phyloP scores from a whole-genome alignment of 306 rosid genomes.

The Quercus bicolor region DNA sequence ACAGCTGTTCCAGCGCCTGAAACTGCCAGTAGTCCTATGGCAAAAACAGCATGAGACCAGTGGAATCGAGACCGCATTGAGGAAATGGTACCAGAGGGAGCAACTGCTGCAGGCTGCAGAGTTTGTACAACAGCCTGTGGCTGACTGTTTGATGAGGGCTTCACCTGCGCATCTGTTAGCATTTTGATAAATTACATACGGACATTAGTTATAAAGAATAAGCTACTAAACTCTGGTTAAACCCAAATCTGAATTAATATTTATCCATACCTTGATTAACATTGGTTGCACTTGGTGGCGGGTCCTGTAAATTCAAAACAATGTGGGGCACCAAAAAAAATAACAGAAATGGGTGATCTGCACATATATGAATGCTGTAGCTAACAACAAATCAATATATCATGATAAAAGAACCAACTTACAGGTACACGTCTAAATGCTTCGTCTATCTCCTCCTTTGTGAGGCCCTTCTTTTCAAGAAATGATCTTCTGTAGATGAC shows the following conservation, averaged over 20 bases:
- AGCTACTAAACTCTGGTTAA: slow-evolving; percentile 13
- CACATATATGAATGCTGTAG: neutral
- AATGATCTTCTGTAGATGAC: slow-evolving; percentile 82
- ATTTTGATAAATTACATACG: slow-evolving; percentile 21
- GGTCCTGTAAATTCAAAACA: slow-evolving; percentile 53
- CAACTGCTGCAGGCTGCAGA: slow-evolving; percentile 51
- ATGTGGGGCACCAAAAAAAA: slow-evolving; percentile 5
- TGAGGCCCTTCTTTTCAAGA: slow-evolving; percentile 89
- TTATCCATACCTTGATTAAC: slow-evolving; percentile 58
- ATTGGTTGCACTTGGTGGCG: slow-evolving; percentile 52
- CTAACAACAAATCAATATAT: neutral
- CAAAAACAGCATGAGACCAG: slow-evolving; percentile 80
- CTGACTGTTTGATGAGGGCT: slow-evolving; percentile 44
- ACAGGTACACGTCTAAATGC: slow-evolving; percentile 92
- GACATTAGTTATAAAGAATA: slow-evolving; percentile 4
- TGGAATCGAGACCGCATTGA: slow-evolving; percentile 53
- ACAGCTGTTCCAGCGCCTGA: slow-evolving; percentile 85
- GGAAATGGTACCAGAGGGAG: slow-evolving; percentile 38
- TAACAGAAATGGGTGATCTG: slow-evolving; percentile 13
- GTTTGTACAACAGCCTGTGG: slow-evolving; percentile 48
- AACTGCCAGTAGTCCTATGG: slow-evolving; percentile 69
- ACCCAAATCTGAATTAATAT: slow-evolving; percentile 8
- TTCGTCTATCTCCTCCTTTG: slow-evolving; percentile 98
- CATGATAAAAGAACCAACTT: slow-evolving; percentile 22
- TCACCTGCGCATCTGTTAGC: slow-evolving; percentile 53